These are phyloP conservation scores for Grifola frondosa DNA, from an alignment of 1,284 basidiomycete genomes.

Conservation along the genomic window DNA sequence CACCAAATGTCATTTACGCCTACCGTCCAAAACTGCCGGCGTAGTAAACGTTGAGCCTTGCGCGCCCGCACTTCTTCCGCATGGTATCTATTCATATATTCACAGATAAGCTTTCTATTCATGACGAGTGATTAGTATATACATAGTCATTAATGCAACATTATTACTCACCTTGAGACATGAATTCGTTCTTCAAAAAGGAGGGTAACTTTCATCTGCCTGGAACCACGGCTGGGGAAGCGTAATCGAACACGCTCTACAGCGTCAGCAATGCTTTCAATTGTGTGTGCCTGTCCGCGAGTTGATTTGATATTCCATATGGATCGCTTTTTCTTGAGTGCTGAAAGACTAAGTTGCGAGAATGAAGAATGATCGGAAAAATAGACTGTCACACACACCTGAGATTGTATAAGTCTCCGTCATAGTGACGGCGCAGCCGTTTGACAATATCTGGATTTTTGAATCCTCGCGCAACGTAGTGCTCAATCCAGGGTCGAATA, in stretches of 20 bases:
- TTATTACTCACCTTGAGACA: not conserved
- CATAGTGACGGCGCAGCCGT: too few species aligned
- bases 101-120: too few species aligned
- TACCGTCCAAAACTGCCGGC: conserved; percentile 34
- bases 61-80: not conserved
- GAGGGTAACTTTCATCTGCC: not conserved
- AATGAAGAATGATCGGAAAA: too few species aligned
- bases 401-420: too few species aligned
- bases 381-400: too few species aligned
- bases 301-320: conserved; percentile 7
- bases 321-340: not conserved
- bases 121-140: too few species aligned
- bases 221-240: not conserved
- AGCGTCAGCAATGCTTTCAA: not conserved
- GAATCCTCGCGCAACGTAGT: too few species aligned
- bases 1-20: conserved; percentile 40
- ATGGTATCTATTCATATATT: too few species aligned
- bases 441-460: too few species aligned
- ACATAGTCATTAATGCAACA: too few species aligned
- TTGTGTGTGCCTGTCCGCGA: conserved; percentile 11
- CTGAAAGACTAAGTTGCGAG: too few species aligned
- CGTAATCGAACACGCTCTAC: not conserved
- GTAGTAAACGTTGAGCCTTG: conserved; percentile 20
- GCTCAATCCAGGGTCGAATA: too few species aligned
- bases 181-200: not conserved